Conservation (phyloP, 2,329 filamentous ascomycete species). For the Ophiosphaerella herpotricha region DNA sequence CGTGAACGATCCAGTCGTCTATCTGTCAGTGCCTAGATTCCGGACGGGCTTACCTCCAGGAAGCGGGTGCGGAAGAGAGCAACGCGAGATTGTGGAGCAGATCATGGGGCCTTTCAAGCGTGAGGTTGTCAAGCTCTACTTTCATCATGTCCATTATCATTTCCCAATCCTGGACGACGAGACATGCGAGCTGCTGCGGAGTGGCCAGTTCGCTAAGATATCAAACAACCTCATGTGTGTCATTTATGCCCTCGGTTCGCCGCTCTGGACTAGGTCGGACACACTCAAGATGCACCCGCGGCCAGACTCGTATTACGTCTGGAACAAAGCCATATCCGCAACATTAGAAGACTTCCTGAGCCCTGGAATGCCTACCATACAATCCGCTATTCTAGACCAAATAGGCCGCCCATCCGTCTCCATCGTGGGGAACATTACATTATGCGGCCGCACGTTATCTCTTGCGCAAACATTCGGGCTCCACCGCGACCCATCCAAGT, state of each 20-base stretch:
- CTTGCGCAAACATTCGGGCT: slow-evolving; percentile 61
- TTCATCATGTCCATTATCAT: slow-evolving; percentile 41
- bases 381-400: slow-evolving; percentile 48
- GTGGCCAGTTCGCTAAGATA: slow-evolving; percentile 40
- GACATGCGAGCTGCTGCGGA: slow-evolving; percentile 40
- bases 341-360: slow-evolving; percentile 51
- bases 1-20: slow-evolving; percentile 46
- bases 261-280: slow-evolving; percentile 45
- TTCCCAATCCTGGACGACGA: slow-evolving; percentile 50
- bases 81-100: slow-evolving; percentile 49
- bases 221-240: slow-evolving; percentile 47
- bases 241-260: slow-evolving; percentile 45
- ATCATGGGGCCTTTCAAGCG: slow-evolving; percentile 45
- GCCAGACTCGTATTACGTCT: slow-evolving; percentile 47
- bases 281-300: slow-evolving; percentile 41
- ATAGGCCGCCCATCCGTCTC: slow-evolving; percentile 48
- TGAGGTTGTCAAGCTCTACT: slow-evolving; percentile 54
- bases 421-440: slow-evolving; percentile 56
- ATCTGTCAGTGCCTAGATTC: slow-evolving; percentile 55
- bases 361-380: slow-evolving; percentile 47
- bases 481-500: slow-evolving; percentile 59
- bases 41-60: slow-evolving; percentile 51
- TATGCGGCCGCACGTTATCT: slow-evolving; percentile 58
- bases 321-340: slow-evolving; percentile 50
- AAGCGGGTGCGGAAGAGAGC: slow-evolving; percentile 43